Evolutionary conservation across 1,284 basidiomycete genomes (phyloP), one percentile per base, ranked within the genome.

Genomic region (Vanrija humicola): DNA sequence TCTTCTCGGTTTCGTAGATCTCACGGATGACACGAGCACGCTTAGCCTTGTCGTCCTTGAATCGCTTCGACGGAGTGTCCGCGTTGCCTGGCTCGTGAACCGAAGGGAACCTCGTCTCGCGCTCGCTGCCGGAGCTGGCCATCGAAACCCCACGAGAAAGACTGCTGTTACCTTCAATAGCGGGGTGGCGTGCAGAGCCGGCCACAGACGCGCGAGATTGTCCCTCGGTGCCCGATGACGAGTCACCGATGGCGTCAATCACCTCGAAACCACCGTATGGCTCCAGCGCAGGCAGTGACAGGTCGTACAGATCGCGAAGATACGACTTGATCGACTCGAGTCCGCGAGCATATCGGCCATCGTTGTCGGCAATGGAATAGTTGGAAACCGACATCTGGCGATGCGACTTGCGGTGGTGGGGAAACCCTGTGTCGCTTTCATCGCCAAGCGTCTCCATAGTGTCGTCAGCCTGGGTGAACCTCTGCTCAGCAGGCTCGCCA

Each of bases 251-350:
- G 7, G 48, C 26, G n/a, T 56, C 55, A 16, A 73, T 56, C 12
- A 74, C 67, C 58, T 73, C 73, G 45, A 73, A 73, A 1, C 72
- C 70, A 7, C 72, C 71, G 50, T 72, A 71, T 3, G 70, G 65
- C 54, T 71, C 69, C 15, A 70, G 57, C 1, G 68, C 57, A 1
- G 72, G 69, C 28, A 75, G 63, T 56, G 74, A 76, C 34, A 98
- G 81, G 70, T 97, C 94, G 68, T 94, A 88, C 82, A 98, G 87
- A 69, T 98, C 95, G 66, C 86, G 86, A 19, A 98, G 82, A 76
- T 98, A 98, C 16, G 88, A 87, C 87, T 98, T 93, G 40, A 98
- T 84, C 12, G 89, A 89, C 56, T 90, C 84, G 48, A 98, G 79
- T 23, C 89, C 90, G 10, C 64, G 57, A 1, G 65, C 58, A 55